Evolutionary conservation across 1,284 basidiomycete genomes (phyloP).

Genomic region (Bjerkandera adusta): DNA sequence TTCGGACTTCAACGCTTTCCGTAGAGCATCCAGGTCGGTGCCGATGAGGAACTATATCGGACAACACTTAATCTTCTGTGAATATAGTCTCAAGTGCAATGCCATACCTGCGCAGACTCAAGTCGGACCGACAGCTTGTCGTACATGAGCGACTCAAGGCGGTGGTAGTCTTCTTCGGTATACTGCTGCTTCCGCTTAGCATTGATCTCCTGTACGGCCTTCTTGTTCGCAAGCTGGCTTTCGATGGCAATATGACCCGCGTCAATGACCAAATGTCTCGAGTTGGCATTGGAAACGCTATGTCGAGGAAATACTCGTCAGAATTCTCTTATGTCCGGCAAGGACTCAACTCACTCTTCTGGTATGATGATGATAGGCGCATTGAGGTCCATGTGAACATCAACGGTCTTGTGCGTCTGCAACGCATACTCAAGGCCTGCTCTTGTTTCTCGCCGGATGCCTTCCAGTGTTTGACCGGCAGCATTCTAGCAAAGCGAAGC

Average conservation of each 20-base stretch:
- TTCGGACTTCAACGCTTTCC: conserved; percentile 67
- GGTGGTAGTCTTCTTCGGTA: conserved; percentile 85
- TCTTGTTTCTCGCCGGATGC: conserved; percentile 91
- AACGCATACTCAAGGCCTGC: conserved; percentile 94
- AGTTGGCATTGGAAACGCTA: conserved; percentile 74
- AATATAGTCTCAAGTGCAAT: conserved; percentile 7
- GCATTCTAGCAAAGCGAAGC: conserved; percentile 58
- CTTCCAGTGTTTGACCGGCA: conserved; percentile 94
- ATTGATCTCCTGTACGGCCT: conserved; percentile 77
- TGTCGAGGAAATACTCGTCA: conserved; percentile 5
- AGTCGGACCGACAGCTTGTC: conserved; percentile 88
- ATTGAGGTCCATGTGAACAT: conserved; percentile 95
- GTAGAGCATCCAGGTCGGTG: conserved; percentile 79
- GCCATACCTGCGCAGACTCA: conserved; percentile 81
- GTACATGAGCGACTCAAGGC: conserved; percentile 95
- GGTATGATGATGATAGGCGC: conserved; percentile 98
- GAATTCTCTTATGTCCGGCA: not conserved
- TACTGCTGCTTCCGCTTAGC: conserved; percentile 88
- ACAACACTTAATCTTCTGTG: conserved; percentile 6
- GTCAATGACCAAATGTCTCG: conserved; percentile 91
- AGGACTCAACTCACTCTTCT: conserved; percentile 66
- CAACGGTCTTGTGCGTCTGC: conserved; percentile 92
- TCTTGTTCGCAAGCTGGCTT: conserved; percentile 88
- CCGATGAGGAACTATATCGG: conserved; percentile 91
- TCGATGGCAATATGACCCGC: conserved; percentile 96